Conservation (phyloP, 768 basidiomycete species). For the Mycena venus region DNA sequence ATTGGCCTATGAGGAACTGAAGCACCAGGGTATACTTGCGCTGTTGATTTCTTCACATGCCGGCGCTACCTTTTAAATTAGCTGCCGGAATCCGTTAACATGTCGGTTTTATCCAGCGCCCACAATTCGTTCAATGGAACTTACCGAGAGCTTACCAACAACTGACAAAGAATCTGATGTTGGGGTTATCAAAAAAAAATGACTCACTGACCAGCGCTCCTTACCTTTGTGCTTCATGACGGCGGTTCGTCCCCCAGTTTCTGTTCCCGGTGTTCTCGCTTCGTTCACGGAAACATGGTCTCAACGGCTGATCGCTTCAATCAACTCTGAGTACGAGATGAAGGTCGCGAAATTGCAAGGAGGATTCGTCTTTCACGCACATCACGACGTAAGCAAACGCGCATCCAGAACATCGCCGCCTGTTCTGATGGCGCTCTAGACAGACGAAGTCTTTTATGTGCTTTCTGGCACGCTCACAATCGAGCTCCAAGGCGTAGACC, state of each 20-base stretch:
- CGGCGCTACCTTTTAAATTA: too few species aligned
- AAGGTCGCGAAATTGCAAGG: slow-evolving; percentile 15
- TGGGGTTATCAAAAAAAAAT: too few species aligned
- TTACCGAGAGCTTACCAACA: too few species aligned
- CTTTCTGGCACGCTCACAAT: slow-evolving; percentile 1
- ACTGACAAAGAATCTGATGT: too few species aligned
- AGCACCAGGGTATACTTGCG: too few species aligned
- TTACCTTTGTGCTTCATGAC: neutral
- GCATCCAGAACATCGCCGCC: too few species aligned
- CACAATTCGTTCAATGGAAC: too few species aligned
- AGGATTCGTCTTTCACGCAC: slow-evolving; percentile 13
- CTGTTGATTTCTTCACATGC: too few species aligned
- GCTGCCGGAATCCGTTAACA: too few species aligned
- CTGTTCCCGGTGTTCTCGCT: slow-evolving; percentile 8
- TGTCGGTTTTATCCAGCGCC: too few species aligned
- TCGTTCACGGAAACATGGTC: slow-evolving; percentile 14
- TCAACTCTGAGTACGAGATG: slow-evolving; percentile 15
- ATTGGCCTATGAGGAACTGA: too few species aligned
- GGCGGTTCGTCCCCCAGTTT: neutral
- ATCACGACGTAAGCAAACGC: neutral
- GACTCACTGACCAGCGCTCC: too few species aligned
- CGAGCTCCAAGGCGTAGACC: slow-evolving; percentile 6
- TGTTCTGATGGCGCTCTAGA: neutral
- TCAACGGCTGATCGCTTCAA: neutral
- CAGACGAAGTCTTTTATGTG: slow-evolving; percentile 12